These are phyloP conservation scores for Pseudogymnoascus sp. DNA, from an alignment of 2,329 filamentous ascomycete genomes.

Conservation along the genomic window DNA sequence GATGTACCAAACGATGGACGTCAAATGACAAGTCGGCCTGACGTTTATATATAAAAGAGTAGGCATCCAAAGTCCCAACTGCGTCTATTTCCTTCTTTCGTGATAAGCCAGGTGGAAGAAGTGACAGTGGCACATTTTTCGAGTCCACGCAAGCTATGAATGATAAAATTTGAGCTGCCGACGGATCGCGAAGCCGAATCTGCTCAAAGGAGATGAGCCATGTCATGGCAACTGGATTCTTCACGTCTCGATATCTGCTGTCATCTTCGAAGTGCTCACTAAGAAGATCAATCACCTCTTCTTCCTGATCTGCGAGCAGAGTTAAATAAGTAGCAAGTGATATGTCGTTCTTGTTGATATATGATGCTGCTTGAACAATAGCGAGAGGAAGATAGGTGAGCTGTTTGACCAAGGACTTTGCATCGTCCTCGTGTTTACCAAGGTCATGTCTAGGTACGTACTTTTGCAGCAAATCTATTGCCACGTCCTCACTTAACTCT, in stretches of 20 bases:
- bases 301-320: conserved; percentile 27
- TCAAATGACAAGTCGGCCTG: conserved; percentile 12
- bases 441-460: conserved; percentile 17
- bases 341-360: conserved; percentile 29
- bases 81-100: conserved; percentile 13
- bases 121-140: conserved; percentile 32
- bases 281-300: conserved; percentile 28
- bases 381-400: conserved; percentile 35
- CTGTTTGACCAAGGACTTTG: conserved; percentile 23
- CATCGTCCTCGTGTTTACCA: conserved; percentile 12
- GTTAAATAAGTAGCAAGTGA: conserved; percentile 29
- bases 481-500: conserved; percentile 27
- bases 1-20: conserved; percentile 13
- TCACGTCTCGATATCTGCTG: conserved; percentile 25
- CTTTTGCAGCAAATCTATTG: conserved; percentile 24
- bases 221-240: conserved; percentile 18
- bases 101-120: conserved; percentile 24
- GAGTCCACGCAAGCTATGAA: conserved; percentile 36
- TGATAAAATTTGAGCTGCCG: conserved; percentile 32
- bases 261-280: conserved; percentile 31
- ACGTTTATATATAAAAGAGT: conserved; percentile 18
- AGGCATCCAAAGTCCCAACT: conserved; percentile 17
- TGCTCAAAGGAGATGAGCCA: conserved; percentile 36
- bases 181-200: conserved; percentile 24
- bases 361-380: conserved; percentile 35